A percentile compares a stretch with the other conserved stretches of the same genome.
These are phyloP conservation scores for Flueggea neowawraea DNA, from an alignment of 441 rosid species.

Conservation along the genomic window DNA sequence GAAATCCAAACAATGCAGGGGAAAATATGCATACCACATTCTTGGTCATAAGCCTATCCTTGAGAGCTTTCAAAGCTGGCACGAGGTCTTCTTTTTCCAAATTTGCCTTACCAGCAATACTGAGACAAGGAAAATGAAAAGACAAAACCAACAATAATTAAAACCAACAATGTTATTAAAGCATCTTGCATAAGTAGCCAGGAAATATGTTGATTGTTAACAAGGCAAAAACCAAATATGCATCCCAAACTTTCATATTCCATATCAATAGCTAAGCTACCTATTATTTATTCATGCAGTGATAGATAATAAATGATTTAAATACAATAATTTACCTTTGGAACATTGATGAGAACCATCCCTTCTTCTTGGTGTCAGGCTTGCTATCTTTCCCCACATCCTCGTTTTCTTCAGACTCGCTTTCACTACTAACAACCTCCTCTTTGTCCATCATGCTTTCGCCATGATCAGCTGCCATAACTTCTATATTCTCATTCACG, in stretches of 20 bases:
- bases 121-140: constrained; percentile 27
- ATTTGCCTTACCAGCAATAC: constrained; percentile 97
- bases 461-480: constrained; percentile 80
- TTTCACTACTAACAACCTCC: constrained; percentile 86
- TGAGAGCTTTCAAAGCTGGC: constrained; percentile 93
- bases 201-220: too few relatives aligned
- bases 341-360: constrained; percentile 97
- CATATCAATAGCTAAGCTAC: too few relatives aligned
- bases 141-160: neutral
- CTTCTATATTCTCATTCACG: constrained; percentile 46
- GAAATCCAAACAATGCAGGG: too few relatives aligned
- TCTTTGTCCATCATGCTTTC: constrained; percentile 99
- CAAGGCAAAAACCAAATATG: too few relatives aligned
- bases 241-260: too few relatives aligned
- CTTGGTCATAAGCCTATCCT: constrained; percentile 98
- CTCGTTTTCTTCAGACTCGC: constrained; percentile 76
- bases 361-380: constrained; percentile 74
- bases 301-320: neutral
- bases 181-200: too few relatives aligned
- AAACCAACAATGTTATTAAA: too few relatives aligned
- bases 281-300: too few relatives aligned
- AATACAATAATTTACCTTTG: constrained; percentile 55
- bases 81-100: constrained; percentile 88
- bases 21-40: constrained; percentile 69
- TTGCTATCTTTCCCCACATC: constrained; percentile 57